Evolutionary conservation across 306 rosid genomes (phyloP), one percentile per base, ranked within the genome.

Genomic region (Castanospermum australe): DNA sequence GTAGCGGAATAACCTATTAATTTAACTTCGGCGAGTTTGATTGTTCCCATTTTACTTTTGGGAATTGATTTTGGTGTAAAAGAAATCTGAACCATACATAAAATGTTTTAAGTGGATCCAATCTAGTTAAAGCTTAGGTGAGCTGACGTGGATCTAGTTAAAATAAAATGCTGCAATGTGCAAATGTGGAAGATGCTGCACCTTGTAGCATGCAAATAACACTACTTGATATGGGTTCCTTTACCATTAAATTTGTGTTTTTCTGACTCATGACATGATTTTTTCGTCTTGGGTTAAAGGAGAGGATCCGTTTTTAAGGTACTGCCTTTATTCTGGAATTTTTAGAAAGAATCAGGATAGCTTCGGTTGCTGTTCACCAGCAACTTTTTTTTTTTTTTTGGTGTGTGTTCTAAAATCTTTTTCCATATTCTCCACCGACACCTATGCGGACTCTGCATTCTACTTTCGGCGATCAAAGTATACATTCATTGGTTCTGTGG

Each of bases 401-500:
- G n/a, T n/a, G n/a, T n/a, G n/a, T n/a, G n/a, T n/a, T 57, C 18
- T 10, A 48, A 65, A 5, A 5, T 17, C 11, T 32, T 45, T 6
- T n/a, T 47, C 22, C 44, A n/a, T 12, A 61, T 48, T 38, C 67
- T 75, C 64, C 76, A 28, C 54, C 32, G 15, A 20, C 38, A 65
- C 61, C 62, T 67, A 39, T 33, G 59, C n/a, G 55, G 62, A 51
- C 36, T 79, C 71, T 83, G 77, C 33, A 18, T 67, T 18, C 18
- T 78, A 50, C 88, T 84, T 86, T 79, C 62, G 77, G 80, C 82
- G 52, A 67, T 11, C 28, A 72, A 87, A 68, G 75, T 64, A 35
- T 13, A 60, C 39, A 60, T 24, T 69, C 56, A 67, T 61, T 67
- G 84, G 84, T 67, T 80, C 28, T 9, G 4, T 78, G 42, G 57